These are phyloP conservation scores for Exutisphaerella laricina DNA, from an alignment of 2,329 filamentous ascomycete species.

Conservation along the genomic window DNA sequence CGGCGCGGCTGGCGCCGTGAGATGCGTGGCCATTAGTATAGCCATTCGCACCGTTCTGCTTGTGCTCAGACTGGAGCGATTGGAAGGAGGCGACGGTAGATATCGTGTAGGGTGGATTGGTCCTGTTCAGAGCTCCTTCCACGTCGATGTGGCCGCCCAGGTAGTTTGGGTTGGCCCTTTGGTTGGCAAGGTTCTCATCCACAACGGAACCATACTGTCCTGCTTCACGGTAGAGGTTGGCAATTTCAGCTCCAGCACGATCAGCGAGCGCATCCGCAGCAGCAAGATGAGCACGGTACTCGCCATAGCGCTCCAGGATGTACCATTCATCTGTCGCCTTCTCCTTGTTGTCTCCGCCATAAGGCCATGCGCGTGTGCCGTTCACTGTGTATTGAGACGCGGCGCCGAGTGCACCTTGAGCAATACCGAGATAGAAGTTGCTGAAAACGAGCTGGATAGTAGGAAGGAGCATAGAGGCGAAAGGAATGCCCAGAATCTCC, in stretches of 20 bases:
- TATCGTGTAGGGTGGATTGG: slow-evolving; percentile 20
- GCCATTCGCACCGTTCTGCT: slow-evolving; percentile 20
- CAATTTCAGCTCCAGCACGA: slow-evolving; percentile 47
- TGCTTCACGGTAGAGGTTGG: slow-evolving; percentile 41
- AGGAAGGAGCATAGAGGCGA: slow-evolving; percentile 54
- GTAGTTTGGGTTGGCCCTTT: slow-evolving; percentile 20
- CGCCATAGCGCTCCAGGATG: slow-evolving; percentile 59
- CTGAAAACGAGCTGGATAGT: slow-evolving; percentile 61
- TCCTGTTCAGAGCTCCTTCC: slow-evolving; percentile 10
- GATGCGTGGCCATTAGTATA: slow-evolving; percentile 12
- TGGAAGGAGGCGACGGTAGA: slow-evolving; percentile 19
- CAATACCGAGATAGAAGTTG: slow-evolving; percentile 62
- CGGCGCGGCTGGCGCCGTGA: slow-evolving; percentile 32
- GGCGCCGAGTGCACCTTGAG: slow-evolving; percentile 52
- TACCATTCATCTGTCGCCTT: slow-evolving; percentile 59
- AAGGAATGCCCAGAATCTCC: slow-evolving; percentile 49
- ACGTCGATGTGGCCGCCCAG: slow-evolving; percentile 23
- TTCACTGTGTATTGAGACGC: slow-evolving; percentile 53
- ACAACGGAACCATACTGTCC: slow-evolving; percentile 27
- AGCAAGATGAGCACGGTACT: slow-evolving; percentile 56
- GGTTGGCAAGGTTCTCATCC: slow-evolving; percentile 8
- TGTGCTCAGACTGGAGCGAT: slow-evolving; percentile 7
- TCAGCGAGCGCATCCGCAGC: slow-evolving; percentile 57
- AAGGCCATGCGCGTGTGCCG: slow-evolving; percentile 59
- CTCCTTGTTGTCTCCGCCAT: slow-evolving; percentile 56